Evolutionary conservation across 2,329 filamentous ascomycete genomes (phyloP), one percentile per base, ranked within the genome.

Genomic region (Lojkania enalia): DNA sequence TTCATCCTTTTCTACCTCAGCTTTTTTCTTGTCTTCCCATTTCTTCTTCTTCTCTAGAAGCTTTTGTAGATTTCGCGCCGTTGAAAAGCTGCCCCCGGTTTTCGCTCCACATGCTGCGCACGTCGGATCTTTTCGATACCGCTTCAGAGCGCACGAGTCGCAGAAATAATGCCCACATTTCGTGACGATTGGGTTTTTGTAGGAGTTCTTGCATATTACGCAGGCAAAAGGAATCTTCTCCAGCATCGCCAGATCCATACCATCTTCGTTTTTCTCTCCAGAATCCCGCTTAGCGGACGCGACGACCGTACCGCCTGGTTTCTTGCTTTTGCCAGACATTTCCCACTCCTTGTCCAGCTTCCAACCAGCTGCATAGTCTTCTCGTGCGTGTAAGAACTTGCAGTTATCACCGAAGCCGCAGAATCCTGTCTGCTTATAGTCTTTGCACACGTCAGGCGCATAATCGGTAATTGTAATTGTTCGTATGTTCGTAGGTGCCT

Each of bases 151-250:
- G 69, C 94, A 99, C 1, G 80, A 77, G 69, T 96, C 88, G 66
- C 94, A 99, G 64, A 97, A 97, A 69, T 97, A 97, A 69, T 99
- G 94, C 0, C 90, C 88, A 57, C 94, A 99, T 54, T 90, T 87
- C 11, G 94, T 97, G 18, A 92, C 75, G 11, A 97, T 81, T 0
- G 94, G 92, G 45, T 82, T 79, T 59, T 83, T 86, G 71, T 96
- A 96, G 1, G 84, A 71, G 27, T 83, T 80, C 59, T 85, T 84
- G 76, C 91, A 96, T 50, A 96, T 89, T 52, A 95, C 82, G 69
- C 91, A 96, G 1, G 83, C 88, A 64, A 96, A 96, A 0, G 91
- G 91, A 16, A 96, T 95, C 59, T 85, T 87, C 64, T 91, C 85
- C 39, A 95, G 73, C 64, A 92, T 72, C 15, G 83, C 84, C 33